A percentile compares a stretch with the other conserved stretches of the same genome.
phyloP scores from a whole-genome alignment of 176 grass and related monocot species.

The Tuctoria greenei region DNA sequence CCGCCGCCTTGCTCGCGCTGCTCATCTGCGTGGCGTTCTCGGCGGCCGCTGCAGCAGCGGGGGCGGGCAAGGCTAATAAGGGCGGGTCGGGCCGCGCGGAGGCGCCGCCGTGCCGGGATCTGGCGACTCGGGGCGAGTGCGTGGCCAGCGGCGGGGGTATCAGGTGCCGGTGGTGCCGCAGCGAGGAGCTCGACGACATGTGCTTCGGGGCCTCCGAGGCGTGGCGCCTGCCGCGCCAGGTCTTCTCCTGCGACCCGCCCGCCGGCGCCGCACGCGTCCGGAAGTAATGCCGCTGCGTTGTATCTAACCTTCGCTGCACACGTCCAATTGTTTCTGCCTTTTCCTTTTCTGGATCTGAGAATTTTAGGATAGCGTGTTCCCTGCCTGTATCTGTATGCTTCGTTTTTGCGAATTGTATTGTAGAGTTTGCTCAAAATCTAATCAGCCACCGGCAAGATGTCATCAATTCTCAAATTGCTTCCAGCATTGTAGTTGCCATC shows the following conservation, averaged over 20 bases:
- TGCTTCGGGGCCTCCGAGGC: slow-evolving; percentile 49
- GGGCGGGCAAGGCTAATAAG: too few species aligned
- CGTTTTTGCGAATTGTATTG: neutral
- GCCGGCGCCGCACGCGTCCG: slow-evolving; percentile 8
- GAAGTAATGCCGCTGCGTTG: neutral
- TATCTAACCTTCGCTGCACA: neutral
- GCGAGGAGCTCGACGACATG: slow-evolving; percentile 35
- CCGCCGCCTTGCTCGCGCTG: too few species aligned
- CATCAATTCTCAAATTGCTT: neutral
- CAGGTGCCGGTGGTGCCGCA: slow-evolving; percentile 80
- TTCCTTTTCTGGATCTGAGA: neutral
- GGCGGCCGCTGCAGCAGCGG: too few species aligned
- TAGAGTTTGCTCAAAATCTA: neutral
- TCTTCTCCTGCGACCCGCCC: slow-evolving; percentile 67
- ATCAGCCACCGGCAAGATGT: neutral
- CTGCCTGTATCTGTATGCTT: neutral
- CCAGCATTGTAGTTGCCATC: neutral
- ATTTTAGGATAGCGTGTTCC: neutral
- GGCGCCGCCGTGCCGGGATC: too few species aligned
- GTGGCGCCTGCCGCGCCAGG: slow-evolving; percentile 73
- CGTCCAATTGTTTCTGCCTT: neutral
- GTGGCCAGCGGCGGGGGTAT: slow-evolving; percentile 33
- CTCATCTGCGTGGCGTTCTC: too few species aligned
- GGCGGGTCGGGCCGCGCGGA: too few species aligned
- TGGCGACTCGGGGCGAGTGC: slow-evolving; percentile 42